Evolutionary conservation across 169 alveolate genomes (phyloP), one percentile per base, ranked within the genome.

Genomic region (Perkinsus olseni): DNA sequence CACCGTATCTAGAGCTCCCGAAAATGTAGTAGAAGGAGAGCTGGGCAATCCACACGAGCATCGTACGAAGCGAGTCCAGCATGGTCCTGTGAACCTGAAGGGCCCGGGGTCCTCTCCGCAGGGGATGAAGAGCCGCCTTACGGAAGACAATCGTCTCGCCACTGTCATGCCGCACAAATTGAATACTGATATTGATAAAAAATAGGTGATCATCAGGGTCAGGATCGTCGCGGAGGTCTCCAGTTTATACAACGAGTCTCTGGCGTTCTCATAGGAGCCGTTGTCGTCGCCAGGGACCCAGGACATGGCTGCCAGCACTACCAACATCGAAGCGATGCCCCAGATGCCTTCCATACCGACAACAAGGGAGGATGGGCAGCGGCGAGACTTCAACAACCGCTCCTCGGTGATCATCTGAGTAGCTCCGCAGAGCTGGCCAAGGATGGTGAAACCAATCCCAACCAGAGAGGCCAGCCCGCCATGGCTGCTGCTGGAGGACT

Each of bases 401-500:
- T 91, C 92, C 92, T 91, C 92, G 24, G 92, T 36, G 17, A 91
- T 40, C 38, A 38, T 38, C 74, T 91, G 92, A 0, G 74, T 38
- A 38, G 92, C 92, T 0, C 50, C 74, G 24, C 39, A 38, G 31
- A 91, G 74, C 92, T 91, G 92, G 21, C 74, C 92, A 38, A 40
- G 74, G 37, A 91, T 38, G 38, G 50, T 40, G 31, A 91, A 91
- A 28, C 74, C 74, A 36, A 91, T 40, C 4, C 92, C 92, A 10
- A 91, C 20, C 28, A 40, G 37, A 8, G 92, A 38, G 28, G 38
- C 92, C 6, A 0, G 0, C 20, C 48, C 28, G 38, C 74, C 50
- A 38, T 0, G 36, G 38, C 39, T 38, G 74, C 36, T 11, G 74
- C 92, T 91, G 74, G 39, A 38, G 74, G 38, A 4, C 92, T 34